Evolutionary conservation across 1,139 yeast species (phyloP).

Genomic region (Sugiyamaella grinbergsii): DNA sequence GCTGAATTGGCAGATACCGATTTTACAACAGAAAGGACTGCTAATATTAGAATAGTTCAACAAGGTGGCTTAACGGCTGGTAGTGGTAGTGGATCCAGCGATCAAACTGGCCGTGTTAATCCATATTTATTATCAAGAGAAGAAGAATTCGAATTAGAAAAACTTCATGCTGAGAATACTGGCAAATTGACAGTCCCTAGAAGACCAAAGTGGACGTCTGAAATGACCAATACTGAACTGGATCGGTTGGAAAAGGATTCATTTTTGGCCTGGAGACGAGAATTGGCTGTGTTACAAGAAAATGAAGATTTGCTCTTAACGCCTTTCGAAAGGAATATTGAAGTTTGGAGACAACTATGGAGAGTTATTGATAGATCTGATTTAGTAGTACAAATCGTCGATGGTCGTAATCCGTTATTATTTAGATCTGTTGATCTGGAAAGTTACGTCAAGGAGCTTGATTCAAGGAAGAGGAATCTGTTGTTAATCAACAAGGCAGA

Average conservation of each 20-base stretch:
- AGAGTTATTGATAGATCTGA: slow-evolving; percentile 96
- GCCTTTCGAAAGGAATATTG: slow-evolving; percentile 95
- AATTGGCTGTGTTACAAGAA: slow-evolving; percentile 82
- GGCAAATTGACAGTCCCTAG: slow-evolving; percentile 90
- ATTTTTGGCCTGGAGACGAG: slow-evolving; percentile 91
- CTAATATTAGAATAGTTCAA: slow-evolving; percentile 77
- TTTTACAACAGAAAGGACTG: slow-evolving; percentile 86
- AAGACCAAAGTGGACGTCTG: slow-evolving; percentile 78
- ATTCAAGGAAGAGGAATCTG: slow-evolving; percentile 70
- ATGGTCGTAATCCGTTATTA: slow-evolving; percentile 90
- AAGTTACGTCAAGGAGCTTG: slow-evolving; percentile 72
- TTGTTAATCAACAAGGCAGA: slow-evolving; percentile 94
- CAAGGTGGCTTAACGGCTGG: slow-evolving; percentile 41
- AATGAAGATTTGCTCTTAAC: slow-evolving; percentile 80
- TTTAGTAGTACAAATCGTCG: slow-evolving; percentile 94
- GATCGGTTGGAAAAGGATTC: slow-evolving; percentile 89
- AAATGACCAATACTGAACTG: slow-evolving; percentile 72
- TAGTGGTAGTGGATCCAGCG: slow-evolving; percentile 39
- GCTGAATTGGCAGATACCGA: slow-evolving; percentile 96
- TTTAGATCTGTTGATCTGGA: slow-evolving; percentile 92
- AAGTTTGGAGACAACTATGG: slow-evolving; percentile 99
- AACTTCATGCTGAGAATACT: slow-evolving; percentile 57
- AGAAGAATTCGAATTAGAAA: slow-evolving; percentile 62
- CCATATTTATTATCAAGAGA: slow-evolving; percentile 64
- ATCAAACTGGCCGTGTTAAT: slow-evolving; percentile 35